Conservation (phyloP, 306 rosid genomes). For the Macrotyloma uniflorum region DNA sequence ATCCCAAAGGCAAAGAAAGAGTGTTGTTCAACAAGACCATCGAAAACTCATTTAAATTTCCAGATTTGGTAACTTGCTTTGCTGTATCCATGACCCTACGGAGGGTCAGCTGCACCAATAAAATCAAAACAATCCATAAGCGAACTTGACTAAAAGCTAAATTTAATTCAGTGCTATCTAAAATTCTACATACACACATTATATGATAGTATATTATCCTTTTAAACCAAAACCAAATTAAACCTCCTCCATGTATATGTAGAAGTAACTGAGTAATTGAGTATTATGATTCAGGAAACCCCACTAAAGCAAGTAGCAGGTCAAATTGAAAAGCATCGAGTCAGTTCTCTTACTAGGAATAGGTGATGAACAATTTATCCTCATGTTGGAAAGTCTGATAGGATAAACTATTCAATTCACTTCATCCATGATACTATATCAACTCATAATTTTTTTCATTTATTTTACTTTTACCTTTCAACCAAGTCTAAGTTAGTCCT, state of each 20-base stretch:
- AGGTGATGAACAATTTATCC: slow-evolving; percentile 2
- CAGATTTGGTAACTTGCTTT: slow-evolving; percentile 83
- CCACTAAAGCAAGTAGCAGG: not conserved
- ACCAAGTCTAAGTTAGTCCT: not conserved
- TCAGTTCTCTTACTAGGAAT: not conserved
- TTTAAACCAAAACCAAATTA: slow-evolving; percentile 8
- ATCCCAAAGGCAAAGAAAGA: slow-evolving; percentile 93
- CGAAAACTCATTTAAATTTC: slow-evolving; percentile 91
- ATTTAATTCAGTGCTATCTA: slow-evolving; percentile 24
- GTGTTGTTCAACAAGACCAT: slow-evolving; percentile 97
- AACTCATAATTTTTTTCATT: not conserved
- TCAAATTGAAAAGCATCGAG: slow-evolving; percentile 17
- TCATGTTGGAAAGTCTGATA: not conserved
- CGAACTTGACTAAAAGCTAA: slow-evolving; percentile 24
- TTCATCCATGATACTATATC: not conserved
- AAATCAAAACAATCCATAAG: slow-evolving; percentile 40
- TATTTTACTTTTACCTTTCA: slow-evolving; percentile 17
- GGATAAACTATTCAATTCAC: slow-evolving; percentile 17
- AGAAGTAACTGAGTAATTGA: not conserved
- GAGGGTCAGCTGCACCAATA: slow-evolving; percentile 74
- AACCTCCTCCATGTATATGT: slow-evolving; percentile 5
- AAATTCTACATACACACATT: not conserved
- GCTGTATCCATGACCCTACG: slow-evolving; percentile 97
- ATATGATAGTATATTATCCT: not conserved
- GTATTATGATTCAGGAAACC: not conserved